Conservation (phyloP, 2,329 filamentous ascomycete genomes). For the Diaporthe sp. region DNA sequence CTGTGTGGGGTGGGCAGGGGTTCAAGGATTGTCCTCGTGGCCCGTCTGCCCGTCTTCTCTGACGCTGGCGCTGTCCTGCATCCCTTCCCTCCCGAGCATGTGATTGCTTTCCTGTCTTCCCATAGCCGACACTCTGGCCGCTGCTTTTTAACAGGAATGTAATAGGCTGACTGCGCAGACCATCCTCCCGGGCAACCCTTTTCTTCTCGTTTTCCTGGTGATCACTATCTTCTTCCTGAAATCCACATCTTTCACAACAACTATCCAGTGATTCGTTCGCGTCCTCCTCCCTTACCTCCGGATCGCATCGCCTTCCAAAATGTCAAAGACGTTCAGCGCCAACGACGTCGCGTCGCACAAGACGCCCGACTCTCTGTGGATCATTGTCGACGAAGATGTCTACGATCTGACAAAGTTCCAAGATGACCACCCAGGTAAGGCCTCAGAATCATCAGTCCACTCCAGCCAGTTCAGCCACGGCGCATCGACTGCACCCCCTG, state of each 20-base stretch:
- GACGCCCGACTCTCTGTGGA: constrained; percentile 87
- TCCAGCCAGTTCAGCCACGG: neutral
- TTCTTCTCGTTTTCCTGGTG: neutral
- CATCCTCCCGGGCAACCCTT: neutral
- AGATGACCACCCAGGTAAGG: constrained; percentile 84
- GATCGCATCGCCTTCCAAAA: constrained; percentile 57
- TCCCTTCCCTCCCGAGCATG: constrained; percentile 21
- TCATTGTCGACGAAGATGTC: constrained; percentile 94
- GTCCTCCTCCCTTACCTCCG: constrained; percentile 14
- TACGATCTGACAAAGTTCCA: constrained; percentile 94
- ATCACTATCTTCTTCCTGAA: neutral
- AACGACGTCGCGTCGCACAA: constrained; percentile 93
- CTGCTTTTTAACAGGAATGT: constrained; percentile 10
- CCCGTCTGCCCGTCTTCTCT: constrained; percentile 33
- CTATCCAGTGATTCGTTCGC: neutral
- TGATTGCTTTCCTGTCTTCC: constrained; percentile 11
- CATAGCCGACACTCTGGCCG: constrained; percentile 27
- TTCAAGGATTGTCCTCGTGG: constrained; percentile 33
- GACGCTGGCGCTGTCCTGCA: constrained; percentile 26
- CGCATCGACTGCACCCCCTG: neutral
- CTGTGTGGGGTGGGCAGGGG: constrained; percentile 15
- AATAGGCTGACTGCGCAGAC: neutral
- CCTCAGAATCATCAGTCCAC: too few relatives aligned
- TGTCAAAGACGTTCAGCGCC: constrained; percentile 89
- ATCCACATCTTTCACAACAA: neutral